Evolutionary conservation across 805 yeast genomes (phyloP), one percentile per base, ranked within the genome.

Genomic region (Starmerella apis): DNA sequence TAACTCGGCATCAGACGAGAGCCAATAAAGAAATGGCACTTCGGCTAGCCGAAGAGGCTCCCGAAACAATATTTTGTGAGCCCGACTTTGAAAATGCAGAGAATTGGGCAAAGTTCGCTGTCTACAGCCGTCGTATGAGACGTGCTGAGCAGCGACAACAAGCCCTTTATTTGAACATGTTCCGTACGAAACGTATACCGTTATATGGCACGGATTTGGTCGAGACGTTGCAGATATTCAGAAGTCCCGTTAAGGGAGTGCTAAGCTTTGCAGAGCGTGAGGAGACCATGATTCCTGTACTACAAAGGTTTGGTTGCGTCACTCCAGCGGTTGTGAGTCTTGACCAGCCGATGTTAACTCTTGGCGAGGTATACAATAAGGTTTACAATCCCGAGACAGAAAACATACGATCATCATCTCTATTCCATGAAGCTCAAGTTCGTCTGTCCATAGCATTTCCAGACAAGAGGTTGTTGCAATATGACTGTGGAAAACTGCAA

Each of bases 401-500:
- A 5, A 44, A 60, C 10, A 57, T 63, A 32, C 63, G 58, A 9
- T n/a, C 43, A 55, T 67, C 56, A 25, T 73, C 71, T 64, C 84
- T 79, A 13, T 81, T 86, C 68, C 95, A 86, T 63, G 79, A 81
- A 53, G 68, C 90, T 1, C 96, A 90, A 65, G 83, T 86, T 14
- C 84, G 86, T 59, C 68, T 86, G 43, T 81, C 96, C 0, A 86
- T 92, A 59, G 96, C 95, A 16, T 94, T 92, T 65, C 99, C 99
- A 0, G 98, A 92, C 63, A 92, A 88, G 64, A 80, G 92, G 13
- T 69, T 92, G 52, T 67, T 92, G 49, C 94, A 92, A 63, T 92
- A 83, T 64, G 99, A 92, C 65, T 92, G 98, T 71, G 99, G 99
- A 52, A 92, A 92, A 65, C 71, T 92, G 32, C 99, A 92, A 63